These are phyloP conservation scores for Hemileccinum impolitum DNA, from an alignment of 768 basidiomycete species.

Conservation along the genomic window DNA sequence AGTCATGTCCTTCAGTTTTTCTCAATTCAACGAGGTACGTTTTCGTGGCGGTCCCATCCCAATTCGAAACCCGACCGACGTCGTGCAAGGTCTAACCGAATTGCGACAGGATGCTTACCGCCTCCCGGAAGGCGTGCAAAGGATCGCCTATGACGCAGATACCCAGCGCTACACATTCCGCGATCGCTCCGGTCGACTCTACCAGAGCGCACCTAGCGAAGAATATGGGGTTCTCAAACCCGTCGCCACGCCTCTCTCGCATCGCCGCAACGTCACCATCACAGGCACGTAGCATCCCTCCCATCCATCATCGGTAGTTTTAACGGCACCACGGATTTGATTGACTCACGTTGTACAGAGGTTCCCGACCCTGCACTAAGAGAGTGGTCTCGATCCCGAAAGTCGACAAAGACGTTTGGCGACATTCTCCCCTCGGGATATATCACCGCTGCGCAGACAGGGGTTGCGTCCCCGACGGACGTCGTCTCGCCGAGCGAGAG, in stretches of 20 bases:
- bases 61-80: neutral
- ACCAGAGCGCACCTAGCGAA: conserved; percentile 43
- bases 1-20: conserved; percentile 7
- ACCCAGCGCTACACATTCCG: conserved; percentile 47
- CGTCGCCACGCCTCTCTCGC: conserved; percentile 23
- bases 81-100: neutral
- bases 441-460: conserved; percentile 37
- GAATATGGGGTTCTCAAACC: conserved; percentile 44
- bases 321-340: too few species aligned
- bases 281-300: conserved; percentile 16
- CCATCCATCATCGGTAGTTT: too few species aligned
- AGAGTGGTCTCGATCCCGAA: conserved; percentile 13
- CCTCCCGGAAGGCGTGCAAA: conserved; percentile 42
- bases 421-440: conserved; percentile 45
- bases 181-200: conserved; percentile 43
- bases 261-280: conserved; percentile 25
- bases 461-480: conserved; percentile 13
- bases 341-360: conserved; percentile 15
- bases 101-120: conserved; percentile 33
- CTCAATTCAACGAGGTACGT: conserved; percentile 26
- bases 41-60: neutral
- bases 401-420: conserved; percentile 37
- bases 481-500: conserved; percentile 25
- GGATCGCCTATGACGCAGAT: conserved; percentile 55
- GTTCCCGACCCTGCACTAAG: conserved; percentile 24